phyloP scores from a whole-genome alignment of 306 rosid genomes.

The Vigna hirtella region DNA sequence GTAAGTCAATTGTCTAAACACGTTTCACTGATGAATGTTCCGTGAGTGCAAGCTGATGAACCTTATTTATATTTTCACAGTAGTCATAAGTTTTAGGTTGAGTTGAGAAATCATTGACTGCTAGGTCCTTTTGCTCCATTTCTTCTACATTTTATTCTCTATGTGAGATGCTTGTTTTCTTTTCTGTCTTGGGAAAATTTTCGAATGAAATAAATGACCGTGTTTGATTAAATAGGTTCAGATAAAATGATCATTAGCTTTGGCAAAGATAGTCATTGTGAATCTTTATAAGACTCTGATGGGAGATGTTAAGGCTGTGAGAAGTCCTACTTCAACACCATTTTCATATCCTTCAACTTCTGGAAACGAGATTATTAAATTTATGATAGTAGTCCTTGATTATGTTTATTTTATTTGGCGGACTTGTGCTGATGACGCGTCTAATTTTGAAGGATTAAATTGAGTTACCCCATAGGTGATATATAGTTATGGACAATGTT shows the following conservation, averaged over 20 bases:
- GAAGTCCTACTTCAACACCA: background rate
- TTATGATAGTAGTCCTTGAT: background rate
- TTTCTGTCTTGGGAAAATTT: background rate
- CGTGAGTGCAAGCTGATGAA: background rate
- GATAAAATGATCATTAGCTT: conserved; percentile 6
- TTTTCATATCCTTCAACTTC: background rate
- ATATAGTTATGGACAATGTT: background rate
- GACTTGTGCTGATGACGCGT: background rate
- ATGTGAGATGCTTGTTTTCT: background rate
- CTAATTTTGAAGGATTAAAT: background rate
- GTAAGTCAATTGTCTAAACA: background rate
- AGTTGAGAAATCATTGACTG: background rate
- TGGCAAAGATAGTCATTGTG: background rate
- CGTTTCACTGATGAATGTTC: conserved; percentile 6
- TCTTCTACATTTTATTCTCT: background rate
- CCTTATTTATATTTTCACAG: background rate
- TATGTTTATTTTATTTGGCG: background rate
- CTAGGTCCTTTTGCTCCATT: background rate
- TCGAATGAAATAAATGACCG: background rate
- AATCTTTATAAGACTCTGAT: conserved; percentile 6
- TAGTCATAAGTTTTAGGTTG: conserved; percentile 2
- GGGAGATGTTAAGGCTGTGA: conserved; percentile 9
- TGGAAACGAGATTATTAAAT: background rate
- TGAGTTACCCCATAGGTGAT: background rate
- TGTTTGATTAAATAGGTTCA: background rate